Conservation (phyloP, 2,329 filamentous ascomycete genomes). For the Epichloe uncinata region DNA sequence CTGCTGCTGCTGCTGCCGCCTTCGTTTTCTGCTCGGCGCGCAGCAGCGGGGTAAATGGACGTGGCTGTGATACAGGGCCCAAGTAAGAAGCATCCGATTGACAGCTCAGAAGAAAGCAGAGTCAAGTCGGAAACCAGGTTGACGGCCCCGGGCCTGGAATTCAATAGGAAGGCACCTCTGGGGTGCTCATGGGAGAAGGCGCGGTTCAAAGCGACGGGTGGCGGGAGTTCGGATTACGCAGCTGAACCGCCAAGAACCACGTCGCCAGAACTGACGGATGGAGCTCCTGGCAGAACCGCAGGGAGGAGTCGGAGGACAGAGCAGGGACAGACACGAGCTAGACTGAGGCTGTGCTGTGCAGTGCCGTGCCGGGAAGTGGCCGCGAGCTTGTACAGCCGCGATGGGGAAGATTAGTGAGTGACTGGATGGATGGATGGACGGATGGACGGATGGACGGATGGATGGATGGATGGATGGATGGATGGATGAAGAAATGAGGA, state of each 20-base stretch:
- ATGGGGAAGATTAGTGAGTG: no score
- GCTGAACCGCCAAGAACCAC: not conserved
- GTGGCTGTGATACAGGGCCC: not conserved
- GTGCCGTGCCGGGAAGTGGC: no score
- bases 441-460: not conserved
- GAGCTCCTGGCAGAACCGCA: not conserved
- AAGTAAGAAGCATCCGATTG: not conserved
- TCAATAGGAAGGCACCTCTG: not conserved
- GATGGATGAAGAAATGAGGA: not conserved
- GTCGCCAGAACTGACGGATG: not conserved
- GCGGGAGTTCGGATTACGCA: not conserved
- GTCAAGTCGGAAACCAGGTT: not conserved
- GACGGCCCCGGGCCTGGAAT: not conserved
- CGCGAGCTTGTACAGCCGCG: no score
- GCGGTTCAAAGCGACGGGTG: not conserved
- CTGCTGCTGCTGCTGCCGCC: not conserved
- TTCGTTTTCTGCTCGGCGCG: not conserved
- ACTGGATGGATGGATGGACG: not conserved
- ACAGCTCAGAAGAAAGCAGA: not conserved
- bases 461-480: not conserved
- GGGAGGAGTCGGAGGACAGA: no score
- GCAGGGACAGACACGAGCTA: no score
- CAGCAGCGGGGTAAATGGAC: not conserved
- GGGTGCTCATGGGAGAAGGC: slow-evolving; percentile 1
- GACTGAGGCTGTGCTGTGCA: no score